Conservation (phyloP, 73 alveolate genomes). For the Paramecium tetraurelia region DNA sequence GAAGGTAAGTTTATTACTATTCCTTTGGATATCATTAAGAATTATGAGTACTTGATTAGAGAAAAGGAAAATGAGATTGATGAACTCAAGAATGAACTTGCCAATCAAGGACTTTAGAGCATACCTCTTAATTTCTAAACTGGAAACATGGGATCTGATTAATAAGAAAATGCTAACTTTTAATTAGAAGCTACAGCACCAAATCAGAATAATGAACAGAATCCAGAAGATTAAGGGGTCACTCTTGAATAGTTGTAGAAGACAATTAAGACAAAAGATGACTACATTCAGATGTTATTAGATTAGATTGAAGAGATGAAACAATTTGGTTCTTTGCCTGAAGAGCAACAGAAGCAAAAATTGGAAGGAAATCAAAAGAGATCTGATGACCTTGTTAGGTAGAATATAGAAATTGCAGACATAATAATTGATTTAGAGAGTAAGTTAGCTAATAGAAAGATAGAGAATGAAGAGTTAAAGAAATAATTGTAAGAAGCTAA, state of each 20-base stretch:
- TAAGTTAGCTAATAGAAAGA: neutral
- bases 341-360: neutral
- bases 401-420: neutral
- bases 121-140: neutral
- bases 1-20: neutral
- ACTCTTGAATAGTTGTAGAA: neutral
- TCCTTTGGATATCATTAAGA: neutral
- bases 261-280: neutral
- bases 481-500: neutral
- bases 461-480: neutral
- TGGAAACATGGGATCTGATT: neutral
- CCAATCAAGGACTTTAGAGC: neutral
- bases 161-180: neutral
- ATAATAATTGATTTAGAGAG: neutral
- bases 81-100: neutral
- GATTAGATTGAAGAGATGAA: neutral
- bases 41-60: neutral
- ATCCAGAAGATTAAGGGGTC: neutral
- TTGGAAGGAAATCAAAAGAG: neutral
- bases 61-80: neutral
- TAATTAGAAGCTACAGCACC: neutral
- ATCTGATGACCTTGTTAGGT: neutral
- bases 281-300: neutral
- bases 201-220: neutral
- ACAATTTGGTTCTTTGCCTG: neutral